These are phyloP conservation scores for Alternaria postmessia DNA, from an alignment of 2,329 filamentous ascomycete genomes.

Conservation along the genomic window DNA sequence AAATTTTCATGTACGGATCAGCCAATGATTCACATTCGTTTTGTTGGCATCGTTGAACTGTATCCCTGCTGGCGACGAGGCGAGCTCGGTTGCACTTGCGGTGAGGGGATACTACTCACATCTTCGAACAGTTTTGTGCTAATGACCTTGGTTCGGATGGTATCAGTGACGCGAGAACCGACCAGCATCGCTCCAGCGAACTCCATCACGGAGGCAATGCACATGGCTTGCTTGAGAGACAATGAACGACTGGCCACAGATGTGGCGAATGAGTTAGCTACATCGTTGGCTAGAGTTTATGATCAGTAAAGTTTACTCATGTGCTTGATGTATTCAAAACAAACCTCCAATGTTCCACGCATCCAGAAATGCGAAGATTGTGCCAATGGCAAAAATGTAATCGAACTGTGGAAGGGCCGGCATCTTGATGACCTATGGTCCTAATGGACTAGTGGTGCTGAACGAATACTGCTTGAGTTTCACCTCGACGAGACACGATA, in stretches of 20 bases:
- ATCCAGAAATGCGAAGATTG: slow-evolving; percentile 71
- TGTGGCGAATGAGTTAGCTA: slow-evolving; percentile 60
- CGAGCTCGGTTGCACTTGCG: too few species aligned
- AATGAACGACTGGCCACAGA: slow-evolving; percentile 58
- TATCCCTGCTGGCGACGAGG: too few species aligned
- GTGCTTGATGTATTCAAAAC: slow-evolving; percentile 37
- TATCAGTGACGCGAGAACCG: slow-evolving; percentile 54
- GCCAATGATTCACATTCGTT: not conserved
- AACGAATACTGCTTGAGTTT: slow-evolving; percentile 16
- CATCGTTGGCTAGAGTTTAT: slow-evolving; percentile 54
- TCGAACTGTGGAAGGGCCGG: slow-evolving; percentile 62
- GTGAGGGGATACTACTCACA: not conserved
- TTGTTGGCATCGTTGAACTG: too few species aligned
- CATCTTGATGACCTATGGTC: slow-evolving; percentile 29
- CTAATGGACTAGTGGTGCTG: slow-evolving; percentile 14
- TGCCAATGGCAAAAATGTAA: slow-evolving; percentile 70
- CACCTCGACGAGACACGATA: slow-evolving; percentile 2
- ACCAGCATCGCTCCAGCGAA: slow-evolving; percentile 56
- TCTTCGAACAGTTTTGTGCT: slow-evolving; percentile 54
- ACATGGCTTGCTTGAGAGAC: slow-evolving; percentile 58
- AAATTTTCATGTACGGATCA: not conserved
- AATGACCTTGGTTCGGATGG: slow-evolving; percentile 59
- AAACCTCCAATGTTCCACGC: slow-evolving; percentile 69
- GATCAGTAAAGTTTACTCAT: not conserved
- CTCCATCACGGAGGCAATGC: slow-evolving; percentile 55